Evolutionary conservation across 23 red algal species (phyloP).

Genomic region (Chondrus crispus): DNA sequence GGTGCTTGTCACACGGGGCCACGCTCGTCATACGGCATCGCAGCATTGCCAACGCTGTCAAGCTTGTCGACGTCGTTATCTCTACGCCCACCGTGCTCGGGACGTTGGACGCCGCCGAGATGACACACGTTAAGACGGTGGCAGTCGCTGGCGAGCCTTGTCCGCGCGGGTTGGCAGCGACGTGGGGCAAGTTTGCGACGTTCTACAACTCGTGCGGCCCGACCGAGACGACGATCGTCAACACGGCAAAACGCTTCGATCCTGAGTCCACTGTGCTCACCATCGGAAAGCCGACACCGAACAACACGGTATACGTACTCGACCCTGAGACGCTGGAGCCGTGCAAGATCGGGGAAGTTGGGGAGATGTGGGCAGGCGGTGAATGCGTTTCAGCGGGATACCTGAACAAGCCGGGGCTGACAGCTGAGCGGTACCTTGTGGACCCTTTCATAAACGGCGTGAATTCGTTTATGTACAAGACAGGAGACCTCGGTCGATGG

Average conservation of each 20-base stretch:
- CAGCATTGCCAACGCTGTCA: conserved; percentile 11
- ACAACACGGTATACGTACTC: conserved; percentile 33
- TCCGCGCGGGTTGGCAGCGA: conserved; percentile 1
- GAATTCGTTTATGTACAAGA: conserved; percentile 11
- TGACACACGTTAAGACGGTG: conserved; percentile 33
- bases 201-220: conserved; percentile 54
- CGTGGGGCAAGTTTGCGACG: conserved; percentile 27
- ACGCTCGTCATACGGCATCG: conserved; percentile 21
- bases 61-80: conserved; percentile 15
- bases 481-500: conserved; percentile 37
- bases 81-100: conserved; percentile 24
- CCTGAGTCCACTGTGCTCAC: neutral
- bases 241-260: conserved; percentile 9
- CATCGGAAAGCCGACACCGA: conserved; percentile 39
- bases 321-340: neutral
- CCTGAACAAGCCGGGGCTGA: neutral
- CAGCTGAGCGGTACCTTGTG: neutral
- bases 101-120: neutral
- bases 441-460: conserved; percentile 26
- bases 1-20: conserved; percentile 13
- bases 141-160: conserved; percentile 42
- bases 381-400: conserved; percentile 29
- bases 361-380: conserved; percentile 45
- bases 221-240: conserved; percentile 33
- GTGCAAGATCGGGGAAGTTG: conserved; percentile 17